Evolutionary conservation across 1,284 basidiomycete genomes (phyloP).

Genomic region (Fomitopsis pinicola): DNA sequence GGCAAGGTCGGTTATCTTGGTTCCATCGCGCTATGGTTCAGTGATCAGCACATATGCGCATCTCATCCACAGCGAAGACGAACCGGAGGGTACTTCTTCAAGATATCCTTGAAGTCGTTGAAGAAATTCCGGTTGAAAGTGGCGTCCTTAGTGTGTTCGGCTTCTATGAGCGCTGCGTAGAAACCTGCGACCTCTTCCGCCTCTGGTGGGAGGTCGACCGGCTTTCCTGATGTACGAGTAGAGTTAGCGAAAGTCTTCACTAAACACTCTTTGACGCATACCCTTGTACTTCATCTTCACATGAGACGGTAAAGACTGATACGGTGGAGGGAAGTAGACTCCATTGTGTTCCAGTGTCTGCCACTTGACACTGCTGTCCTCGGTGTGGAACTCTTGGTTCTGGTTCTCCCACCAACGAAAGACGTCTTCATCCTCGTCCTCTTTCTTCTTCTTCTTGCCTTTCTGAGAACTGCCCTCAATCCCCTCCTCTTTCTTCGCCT

Average conservation of each 20-base stretch:
- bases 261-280: slow-evolving; percentile 29
- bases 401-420: slow-evolving; percentile 84
- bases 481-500: slow-evolving; percentile 31
- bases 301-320: slow-evolving; percentile 78
- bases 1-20: slow-evolving; percentile 75
- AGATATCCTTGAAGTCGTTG: slow-evolving; percentile 77
- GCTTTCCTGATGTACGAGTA: slow-evolving; percentile 50
- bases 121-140: slow-evolving; percentile 98
- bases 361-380: slow-evolving; percentile 82
- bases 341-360: slow-evolving; percentile 90
- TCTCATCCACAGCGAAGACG: slow-evolving; percentile 26
- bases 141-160: slow-evolving; percentile 87
- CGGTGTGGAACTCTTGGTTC: slow-evolving; percentile 57
- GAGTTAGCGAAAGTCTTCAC: background rate
- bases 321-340: slow-evolving; percentile 94
- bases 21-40: slow-evolving; percentile 54
- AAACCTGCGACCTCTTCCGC: slow-evolving; percentile 98
- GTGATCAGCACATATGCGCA: background rate
- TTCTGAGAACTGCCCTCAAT: slow-evolving; percentile 34
- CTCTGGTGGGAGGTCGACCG: slow-evolving; percentile 77
- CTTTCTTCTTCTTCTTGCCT: slow-evolving; percentile 51
- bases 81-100: slow-evolving; percentile 87
- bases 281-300: slow-evolving; percentile 98
- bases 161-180: slow-evolving; percentile 91
- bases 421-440: slow-evolving; percentile 61